These are phyloP conservation scores for Cunninghamia lanceolata DNA, from an alignment of 75 land plant genomes.

Conservation along the genomic window DNA sequence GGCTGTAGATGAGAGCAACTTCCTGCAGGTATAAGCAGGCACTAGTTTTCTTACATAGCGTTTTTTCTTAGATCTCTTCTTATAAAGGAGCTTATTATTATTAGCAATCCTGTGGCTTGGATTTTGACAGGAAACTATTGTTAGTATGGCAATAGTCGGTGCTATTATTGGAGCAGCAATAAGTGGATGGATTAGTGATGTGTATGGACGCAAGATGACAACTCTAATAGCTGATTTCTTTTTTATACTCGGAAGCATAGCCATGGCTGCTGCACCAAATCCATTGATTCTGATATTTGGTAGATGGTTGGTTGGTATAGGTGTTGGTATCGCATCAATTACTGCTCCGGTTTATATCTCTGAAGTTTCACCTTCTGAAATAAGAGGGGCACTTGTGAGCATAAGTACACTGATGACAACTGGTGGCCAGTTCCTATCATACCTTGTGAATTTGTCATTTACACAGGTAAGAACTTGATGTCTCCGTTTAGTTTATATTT, in stretches of 20 bases:
- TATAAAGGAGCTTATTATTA: background rate
- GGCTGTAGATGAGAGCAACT: slow-evolving; percentile 40
- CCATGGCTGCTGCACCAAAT: slow-evolving; percentile 75
- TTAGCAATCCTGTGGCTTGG: background rate
- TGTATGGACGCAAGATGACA: slow-evolving; percentile 67
- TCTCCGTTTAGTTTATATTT: background rate
- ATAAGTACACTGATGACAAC: slow-evolving; percentile 85
- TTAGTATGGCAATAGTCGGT: slow-evolving; percentile 86
- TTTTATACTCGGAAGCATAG: slow-evolving; percentile 56
- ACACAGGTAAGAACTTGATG: slow-evolving; percentile 55
- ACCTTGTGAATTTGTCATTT: slow-evolving; percentile 82
- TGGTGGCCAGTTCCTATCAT: slow-evolving; percentile 85
- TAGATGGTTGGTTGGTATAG: slow-evolving; percentile 68
- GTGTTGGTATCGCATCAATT: slow-evolving; percentile 84
- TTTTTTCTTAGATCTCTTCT: background rate
- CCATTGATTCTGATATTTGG: slow-evolving; percentile 75
- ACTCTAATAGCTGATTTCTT: slow-evolving; percentile 69
- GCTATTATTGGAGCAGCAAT: slow-evolving; percentile 78
- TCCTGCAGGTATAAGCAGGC: slow-evolving; percentile 51
- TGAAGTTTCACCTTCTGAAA: slow-evolving; percentile 78
- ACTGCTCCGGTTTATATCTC: slow-evolving; percentile 88
- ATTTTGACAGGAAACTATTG: slow-evolving; percentile 72
- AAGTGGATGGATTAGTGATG: slow-evolving; percentile 79
- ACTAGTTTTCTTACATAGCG: background rate
- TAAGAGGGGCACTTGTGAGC: slow-evolving; percentile 78